Conservation (phyloP, 352 stramenopile species). For the Phytopythium mirpurense region DNA sequence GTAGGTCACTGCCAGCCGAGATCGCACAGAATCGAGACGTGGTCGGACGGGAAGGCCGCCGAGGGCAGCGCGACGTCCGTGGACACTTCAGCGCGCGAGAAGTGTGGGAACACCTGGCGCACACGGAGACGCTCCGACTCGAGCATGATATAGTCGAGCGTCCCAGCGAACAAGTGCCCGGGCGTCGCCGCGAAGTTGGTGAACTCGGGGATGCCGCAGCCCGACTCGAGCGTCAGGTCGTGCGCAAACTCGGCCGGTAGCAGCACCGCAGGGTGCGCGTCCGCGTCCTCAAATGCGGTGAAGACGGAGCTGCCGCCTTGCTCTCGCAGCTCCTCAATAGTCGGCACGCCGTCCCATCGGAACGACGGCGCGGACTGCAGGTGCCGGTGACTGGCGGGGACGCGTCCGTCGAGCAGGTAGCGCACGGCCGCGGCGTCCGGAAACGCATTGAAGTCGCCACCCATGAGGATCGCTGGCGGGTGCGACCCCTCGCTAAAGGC, state of each 20-base stretch:
- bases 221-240: constrained; percentile 37
- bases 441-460: constrained; percentile 69
- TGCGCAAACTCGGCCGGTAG: constrained; percentile 33
- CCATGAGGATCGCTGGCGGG: constrained; percentile 37
- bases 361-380: constrained; percentile 51
- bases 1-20: constrained; percentile 35
- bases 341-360: constrained; percentile 26
- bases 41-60: constrained; percentile 68
- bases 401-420: constrained; percentile 44
- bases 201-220: constrained; percentile 58
- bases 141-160: constrained; percentile 72
- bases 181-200: constrained; percentile 55
- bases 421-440: constrained; percentile 35
- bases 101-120: constrained; percentile 50
- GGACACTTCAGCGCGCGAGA: constrained; percentile 52
- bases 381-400: constrained; percentile 41
- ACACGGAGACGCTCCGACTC: constrained; percentile 27
- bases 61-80: constrained; percentile 63
- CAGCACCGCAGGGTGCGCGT: constrained; percentile 4
- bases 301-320: constrained; percentile 4
- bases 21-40: constrained; percentile 74
- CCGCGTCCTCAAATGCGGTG: background rate
- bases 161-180: constrained; percentile 40
- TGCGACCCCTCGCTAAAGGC: constrained; percentile 4
- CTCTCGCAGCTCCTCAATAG: constrained; percentile 4